A percentile compares a stretch with the other conserved stretches of the same genome.
Evolutionary conservation across 257 asterid species (phyloP).

Genomic region (Cruciata laevipes): DNA sequence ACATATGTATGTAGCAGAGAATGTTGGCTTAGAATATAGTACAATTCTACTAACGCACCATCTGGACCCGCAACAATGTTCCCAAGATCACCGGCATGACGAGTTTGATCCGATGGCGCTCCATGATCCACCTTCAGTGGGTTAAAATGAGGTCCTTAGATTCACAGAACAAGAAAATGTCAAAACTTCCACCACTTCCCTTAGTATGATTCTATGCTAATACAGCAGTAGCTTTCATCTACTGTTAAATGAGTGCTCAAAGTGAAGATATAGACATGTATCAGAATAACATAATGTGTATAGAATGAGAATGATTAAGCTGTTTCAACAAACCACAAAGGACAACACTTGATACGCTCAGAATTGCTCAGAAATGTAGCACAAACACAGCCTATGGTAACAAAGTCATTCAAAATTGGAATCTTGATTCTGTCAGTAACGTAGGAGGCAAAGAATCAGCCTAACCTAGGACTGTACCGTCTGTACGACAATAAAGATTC

Average conservation of each 20-base stretch:
- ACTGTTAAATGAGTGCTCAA: not conserved
- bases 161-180: not conserved
- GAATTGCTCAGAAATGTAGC: not conserved
- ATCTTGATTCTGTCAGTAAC: not conserved
- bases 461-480: not conserved
- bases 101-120: constrained; percentile 64
- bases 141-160: constrained; percentile 84
- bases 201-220: not conserved
- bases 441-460: not conserved
- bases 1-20: not conserved
- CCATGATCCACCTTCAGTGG: constrained; percentile 78
- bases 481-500: not conserved
- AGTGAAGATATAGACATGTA: not conserved
- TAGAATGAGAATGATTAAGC: constrained; percentile 1
- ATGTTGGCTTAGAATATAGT: constrained; percentile 1
- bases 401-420: not conserved
- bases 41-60: constrained; percentile 35
- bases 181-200: not conserved
- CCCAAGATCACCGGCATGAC: constrained; percentile 88
- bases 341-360: not conserved
- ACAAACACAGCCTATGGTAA: not conserved
- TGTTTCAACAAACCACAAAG: not conserved
- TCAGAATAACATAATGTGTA: not conserved
- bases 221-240: not conserved
- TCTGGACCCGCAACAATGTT: constrained; percentile 68